Conservation (phyloP, 1,139 yeast genomes). For the Kodamaea fungicola region DNA sequence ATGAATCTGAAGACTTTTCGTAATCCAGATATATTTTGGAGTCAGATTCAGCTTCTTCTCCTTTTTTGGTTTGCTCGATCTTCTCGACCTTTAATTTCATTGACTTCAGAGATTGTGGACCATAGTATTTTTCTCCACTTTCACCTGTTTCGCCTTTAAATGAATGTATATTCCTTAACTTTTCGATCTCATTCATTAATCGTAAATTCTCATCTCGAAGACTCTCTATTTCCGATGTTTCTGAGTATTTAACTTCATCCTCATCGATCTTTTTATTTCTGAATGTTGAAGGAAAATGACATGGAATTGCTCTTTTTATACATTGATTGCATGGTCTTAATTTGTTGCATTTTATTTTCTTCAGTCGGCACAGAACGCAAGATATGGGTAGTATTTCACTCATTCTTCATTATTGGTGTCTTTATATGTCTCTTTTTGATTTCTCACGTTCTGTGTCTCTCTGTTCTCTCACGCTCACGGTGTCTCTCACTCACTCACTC, state of each 20-base stretch:
- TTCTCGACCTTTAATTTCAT: constrained; percentile 34
- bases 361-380: constrained; percentile 41
- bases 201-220: not conserved
- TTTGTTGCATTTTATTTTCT: constrained; percentile 41
- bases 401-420: constrained; percentile 12
- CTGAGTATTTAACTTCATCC: constrained; percentile 15
- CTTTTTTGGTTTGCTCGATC: constrained; percentile 16
- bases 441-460: not conserved
- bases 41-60: constrained; percentile 6
- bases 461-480: not conserved
- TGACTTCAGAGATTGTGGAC: constrained; percentile 46
- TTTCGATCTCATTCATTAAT: not conserved
- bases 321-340: constrained; percentile 41
- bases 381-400: constrained; percentile 36
- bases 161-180: not conserved
- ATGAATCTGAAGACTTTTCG: constrained; percentile 9
- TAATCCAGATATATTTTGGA: constrained; percentile 10
- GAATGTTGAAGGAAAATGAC: constrained; percentile 39
- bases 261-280: constrained; percentile 34
- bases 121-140: constrained; percentile 42
- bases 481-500: too few species aligned
- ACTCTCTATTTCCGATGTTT: too few species aligned
- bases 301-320: constrained; percentile 25
- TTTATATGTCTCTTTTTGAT: not conserved
- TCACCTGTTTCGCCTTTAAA: constrained; percentile 16